A percentile compares a stretch with the other conserved stretches of the same genome.
phyloP scores from a whole-genome alignment of 148 eudicot genomes.

The Rhododendron ferrugineum region DNA sequence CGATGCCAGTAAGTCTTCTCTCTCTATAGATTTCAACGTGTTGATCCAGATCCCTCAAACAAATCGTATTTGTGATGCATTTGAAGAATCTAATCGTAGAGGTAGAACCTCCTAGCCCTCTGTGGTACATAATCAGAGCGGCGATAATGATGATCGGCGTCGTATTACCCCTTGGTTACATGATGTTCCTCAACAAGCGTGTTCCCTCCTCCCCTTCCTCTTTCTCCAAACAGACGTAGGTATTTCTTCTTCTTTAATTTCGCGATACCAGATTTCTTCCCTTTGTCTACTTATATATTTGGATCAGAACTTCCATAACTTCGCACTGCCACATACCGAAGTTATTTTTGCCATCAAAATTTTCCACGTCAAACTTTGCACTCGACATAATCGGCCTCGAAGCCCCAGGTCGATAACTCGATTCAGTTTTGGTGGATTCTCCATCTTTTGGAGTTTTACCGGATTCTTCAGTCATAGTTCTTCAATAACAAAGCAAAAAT shows the following conservation, averaged over 20 bases:
- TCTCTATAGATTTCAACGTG: neutral
- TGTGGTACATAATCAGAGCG: slow-evolving; percentile 71
- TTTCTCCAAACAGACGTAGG: slow-evolving; percentile 96
- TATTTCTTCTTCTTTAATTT: slow-evolving; percentile 20
- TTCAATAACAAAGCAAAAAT: no score
- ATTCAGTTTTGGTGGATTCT: no score
- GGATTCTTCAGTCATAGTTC: no score
- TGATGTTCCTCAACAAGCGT: slow-evolving; percentile 85
- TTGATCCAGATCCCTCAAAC: neutral
- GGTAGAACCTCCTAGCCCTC: slow-evolving; percentile 64
- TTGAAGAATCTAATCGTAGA: slow-evolving; percentile 44
- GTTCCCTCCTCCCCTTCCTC: slow-evolving; percentile 66
- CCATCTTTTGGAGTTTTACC: no score
- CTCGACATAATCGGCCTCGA: no score
- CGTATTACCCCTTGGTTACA: slow-evolving; percentile 67
- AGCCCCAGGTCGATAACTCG: no score
- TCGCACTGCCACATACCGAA: no score
- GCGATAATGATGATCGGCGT: slow-evolving; percentile 89
- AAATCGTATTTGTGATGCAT: slow-evolving; percentile 21
- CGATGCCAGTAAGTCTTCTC: slow-evolving; percentile 47
- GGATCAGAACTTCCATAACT: no score
- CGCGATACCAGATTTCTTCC: no score
- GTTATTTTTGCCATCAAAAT: no score
- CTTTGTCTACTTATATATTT: no score
- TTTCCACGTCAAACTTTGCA: no score